Evolutionary conservation across 176 grass and related monocot species (phyloP).

Genomic region (Oryza rufipogon): DNA sequence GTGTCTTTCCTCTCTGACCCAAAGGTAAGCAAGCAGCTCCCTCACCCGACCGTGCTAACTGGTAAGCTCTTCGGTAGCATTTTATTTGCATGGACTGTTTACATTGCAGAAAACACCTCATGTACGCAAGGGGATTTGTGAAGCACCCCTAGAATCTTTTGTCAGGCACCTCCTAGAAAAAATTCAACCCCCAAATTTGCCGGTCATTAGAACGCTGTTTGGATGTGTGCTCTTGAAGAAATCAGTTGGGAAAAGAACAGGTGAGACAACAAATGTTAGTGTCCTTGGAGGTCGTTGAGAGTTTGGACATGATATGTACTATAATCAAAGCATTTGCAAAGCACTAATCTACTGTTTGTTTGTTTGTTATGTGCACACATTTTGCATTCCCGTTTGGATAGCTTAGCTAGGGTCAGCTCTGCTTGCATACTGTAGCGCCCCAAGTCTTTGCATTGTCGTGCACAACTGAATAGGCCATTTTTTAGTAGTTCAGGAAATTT

Average conservation of each 20-base stretch:
- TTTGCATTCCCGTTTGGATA: background rate
- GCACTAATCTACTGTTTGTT: background rate
- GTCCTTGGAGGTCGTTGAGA: background rate
- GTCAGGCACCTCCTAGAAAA: background rate
- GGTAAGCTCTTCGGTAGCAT: background rate
- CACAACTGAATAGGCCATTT: background rate
- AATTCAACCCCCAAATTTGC: background rate
- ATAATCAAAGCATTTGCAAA: slow-evolving; percentile 3
- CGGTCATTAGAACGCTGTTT: background rate
- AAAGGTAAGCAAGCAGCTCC: slow-evolving; percentile 15
- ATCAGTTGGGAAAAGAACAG: background rate
- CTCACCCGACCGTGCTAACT: slow-evolving; percentile 28
- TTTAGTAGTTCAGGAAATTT: background rate
- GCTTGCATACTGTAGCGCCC: background rate
- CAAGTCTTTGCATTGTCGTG: background rate
- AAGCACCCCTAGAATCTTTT: background rate
- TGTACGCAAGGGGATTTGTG: background rate
- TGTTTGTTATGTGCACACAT: background rate
- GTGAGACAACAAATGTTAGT: background rate
- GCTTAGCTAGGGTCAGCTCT: background rate
- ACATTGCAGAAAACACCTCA: slow-evolving; percentile 29
- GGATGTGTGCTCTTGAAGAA: background rate
- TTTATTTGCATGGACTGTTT: slow-evolving; percentile 40
- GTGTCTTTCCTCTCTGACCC: background rate
- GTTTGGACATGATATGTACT: background rate